phyloP scores from a whole-genome alignment of 2,329 filamentous ascomycete species.

The Aureobasidium mangrovei region DNA sequence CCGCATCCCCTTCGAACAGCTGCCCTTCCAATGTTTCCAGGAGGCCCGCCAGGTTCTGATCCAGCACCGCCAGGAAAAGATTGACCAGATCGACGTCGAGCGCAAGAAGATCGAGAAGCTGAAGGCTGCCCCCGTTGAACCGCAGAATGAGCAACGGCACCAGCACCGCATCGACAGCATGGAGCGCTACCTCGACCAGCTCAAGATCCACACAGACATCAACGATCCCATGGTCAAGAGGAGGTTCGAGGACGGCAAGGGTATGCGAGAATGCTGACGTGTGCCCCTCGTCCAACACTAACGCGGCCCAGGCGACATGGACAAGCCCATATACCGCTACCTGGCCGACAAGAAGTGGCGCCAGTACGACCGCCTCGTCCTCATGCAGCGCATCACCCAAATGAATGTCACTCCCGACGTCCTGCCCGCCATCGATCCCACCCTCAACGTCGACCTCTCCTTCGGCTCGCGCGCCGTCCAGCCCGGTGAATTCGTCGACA shows the following conservation, averaged over 20 bases:
- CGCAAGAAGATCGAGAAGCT: slow-evolving; percentile 60
- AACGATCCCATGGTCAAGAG: slow-evolving; percentile 93
- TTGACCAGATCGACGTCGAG: slow-evolving; percentile 61
- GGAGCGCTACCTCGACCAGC: slow-evolving; percentile 60
- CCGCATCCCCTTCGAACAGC: slow-evolving; percentile 77
- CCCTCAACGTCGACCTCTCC: slow-evolving; percentile 69
- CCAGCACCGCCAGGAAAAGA: slow-evolving; percentile 71
- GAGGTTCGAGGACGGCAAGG: slow-evolving; percentile 81
- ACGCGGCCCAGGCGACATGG: slow-evolving; percentile 69
- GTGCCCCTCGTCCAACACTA: background rate
- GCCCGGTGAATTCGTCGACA: slow-evolving; percentile 72
- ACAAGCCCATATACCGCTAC: slow-evolving; percentile 88
- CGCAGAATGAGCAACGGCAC: slow-evolving; percentile 37
- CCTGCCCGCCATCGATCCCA: slow-evolving; percentile 68
- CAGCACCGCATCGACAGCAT: slow-evolving; percentile 60
- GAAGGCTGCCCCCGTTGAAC: slow-evolving; percentile 39
- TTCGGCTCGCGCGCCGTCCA: slow-evolving; percentile 60
- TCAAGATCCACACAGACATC: slow-evolving; percentile 87
- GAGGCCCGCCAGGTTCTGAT: slow-evolving; percentile 79
- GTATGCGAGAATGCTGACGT: slow-evolving; percentile 42
- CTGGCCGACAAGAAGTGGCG: slow-evolving; percentile 85
- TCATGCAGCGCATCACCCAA: slow-evolving; percentile 77
- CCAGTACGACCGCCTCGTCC: slow-evolving; percentile 66
- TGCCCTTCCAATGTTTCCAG: slow-evolving; percentile 97
- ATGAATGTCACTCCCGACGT: slow-evolving; percentile 85